These are phyloP conservation scores for Bremia lactucae DNA, from an alignment of 352 stramenopile species.

Conservation along the genomic window DNA sequence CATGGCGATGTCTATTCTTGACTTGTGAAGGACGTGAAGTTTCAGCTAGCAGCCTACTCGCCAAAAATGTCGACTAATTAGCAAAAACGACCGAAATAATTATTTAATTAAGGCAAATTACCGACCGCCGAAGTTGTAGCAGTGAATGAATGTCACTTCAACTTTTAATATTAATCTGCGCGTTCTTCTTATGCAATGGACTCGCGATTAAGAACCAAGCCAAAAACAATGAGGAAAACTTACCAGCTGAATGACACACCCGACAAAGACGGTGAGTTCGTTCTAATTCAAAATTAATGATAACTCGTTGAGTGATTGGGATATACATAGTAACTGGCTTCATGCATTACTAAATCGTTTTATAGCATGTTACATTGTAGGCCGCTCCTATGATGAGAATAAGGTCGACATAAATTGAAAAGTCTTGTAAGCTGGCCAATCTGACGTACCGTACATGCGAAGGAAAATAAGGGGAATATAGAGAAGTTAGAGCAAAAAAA, in stretches of 20 bases:
- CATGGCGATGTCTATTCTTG: conserved; percentile 21
- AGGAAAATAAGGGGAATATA: conserved; percentile 24
- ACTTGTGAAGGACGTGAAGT: conserved; percentile 16
- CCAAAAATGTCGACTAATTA: conserved; percentile 31
- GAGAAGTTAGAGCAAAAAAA: conserved; percentile 7
- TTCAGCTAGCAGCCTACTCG: conserved; percentile 20
- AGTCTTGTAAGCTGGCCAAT: not conserved
- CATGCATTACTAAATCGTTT: too few species aligned
- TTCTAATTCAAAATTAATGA: not conserved
- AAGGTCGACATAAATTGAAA: conserved; percentile 5
- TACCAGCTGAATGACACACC: conserved; percentile 25
- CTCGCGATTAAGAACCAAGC: conserved; percentile 3
- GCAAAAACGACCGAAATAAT: too few species aligned
- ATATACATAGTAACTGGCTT: too few species aligned
- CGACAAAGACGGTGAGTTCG: conserved; percentile 12
- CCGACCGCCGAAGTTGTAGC: not conserved
- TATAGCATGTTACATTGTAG: conserved; percentile 10
- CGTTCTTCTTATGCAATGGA: conserved; percentile 15
- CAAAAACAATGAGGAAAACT: conserved; percentile 15
- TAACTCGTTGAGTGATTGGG: not conserved
- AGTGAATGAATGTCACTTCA: conserved; percentile 34
- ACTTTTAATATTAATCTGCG: conserved; percentile 9
- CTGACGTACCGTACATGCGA: not conserved
- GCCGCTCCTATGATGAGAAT: conserved; percentile 12
- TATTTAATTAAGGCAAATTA: too few species aligned